Evolutionary conservation across 257 asterid genomes (phyloP), one percentile per base, ranked within the genome.

Genomic region (Plantago ovata): DNA sequence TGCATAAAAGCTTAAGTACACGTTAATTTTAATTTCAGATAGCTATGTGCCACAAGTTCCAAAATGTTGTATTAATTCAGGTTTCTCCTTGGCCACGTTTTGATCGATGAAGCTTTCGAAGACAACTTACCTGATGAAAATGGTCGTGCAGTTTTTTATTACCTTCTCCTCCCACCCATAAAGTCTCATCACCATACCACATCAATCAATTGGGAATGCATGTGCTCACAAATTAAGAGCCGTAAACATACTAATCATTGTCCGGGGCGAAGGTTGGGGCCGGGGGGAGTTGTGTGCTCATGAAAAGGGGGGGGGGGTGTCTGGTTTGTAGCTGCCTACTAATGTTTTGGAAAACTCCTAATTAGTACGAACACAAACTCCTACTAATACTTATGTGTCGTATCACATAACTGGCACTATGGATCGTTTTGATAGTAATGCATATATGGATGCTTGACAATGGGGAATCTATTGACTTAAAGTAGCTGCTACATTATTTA

Each of bases 351-450:
- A 83, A 65, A 83, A 83, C 51, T 79, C 93, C n/a, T 66, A n/a
- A n/a, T n/a, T 91, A 39, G 90, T 83, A 3, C 5, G 61, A 32
- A 87, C 98, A 1, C 90, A n/a, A n/a, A n/a, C n/a, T n/a, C n/a
- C n/a, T n/a, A n/a, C 96, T 23, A 93, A 87, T 56, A 91, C 80
- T 44, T 77, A 69, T 38, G 9, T 10, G 33, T 12, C 78, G 39
- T 85, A 91, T 72, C 72, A 83, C 69, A 54, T 77, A 11, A 38
- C 59, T 1, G 84, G 87, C 39, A 49, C 55, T 53, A 33, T 85
- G 72, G 72, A 79, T 21, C 68, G 69, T 33, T 41, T 69, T 52
- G 55, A 75, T 56, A 82, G 85, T 19, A 71, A 69, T 69, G 66
- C 94, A 8, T 28, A 50, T 68, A 70, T 91, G 59, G 20, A 62